Evolutionary conservation across 192 early-diverging fungal genomes (phyloP).

Genomic region (Umbelopsis ramanniana): DNA sequence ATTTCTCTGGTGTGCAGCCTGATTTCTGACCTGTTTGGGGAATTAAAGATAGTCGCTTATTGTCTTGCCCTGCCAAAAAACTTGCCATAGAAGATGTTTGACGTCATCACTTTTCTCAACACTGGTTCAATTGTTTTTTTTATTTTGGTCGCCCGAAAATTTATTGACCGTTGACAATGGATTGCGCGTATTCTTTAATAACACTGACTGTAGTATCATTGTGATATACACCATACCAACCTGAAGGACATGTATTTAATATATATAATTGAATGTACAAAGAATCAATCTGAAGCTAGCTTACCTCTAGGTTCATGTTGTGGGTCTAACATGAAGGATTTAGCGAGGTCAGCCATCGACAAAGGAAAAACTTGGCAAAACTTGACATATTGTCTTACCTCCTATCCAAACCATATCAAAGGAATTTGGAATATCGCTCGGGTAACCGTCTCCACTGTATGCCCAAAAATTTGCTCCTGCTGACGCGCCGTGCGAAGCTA

Average conservation of each 20-base stretch:
- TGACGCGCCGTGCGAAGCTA: conserved; percentile 34
- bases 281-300: not conserved
- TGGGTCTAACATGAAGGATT: conserved; percentile 26
- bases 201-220: conserved; percentile 41
- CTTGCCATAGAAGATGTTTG: not conserved
- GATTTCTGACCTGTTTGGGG: conserved; percentile 21
- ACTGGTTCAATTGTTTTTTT: not conserved
- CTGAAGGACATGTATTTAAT: conserved; percentile 31
- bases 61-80: conserved; percentile 24
- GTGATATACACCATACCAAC: conserved; percentile 73
- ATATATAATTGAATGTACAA: not conserved
- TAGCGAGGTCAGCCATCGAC: not conserved
- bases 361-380: no score
- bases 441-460: conserved; percentile 56
- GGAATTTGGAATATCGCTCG: conserved; percentile 39
- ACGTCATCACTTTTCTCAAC: conserved; percentile 6
- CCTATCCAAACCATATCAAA: conserved; percentile 55
- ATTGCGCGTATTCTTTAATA: conserved; percentile 20
- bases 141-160: not conserved
- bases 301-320: conserved; percentile 38
- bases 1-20: not conserved
- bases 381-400: conserved; percentile 9
- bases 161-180: not conserved
- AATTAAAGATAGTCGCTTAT: conserved; percentile 20
- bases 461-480: conserved; percentile 70